phyloP scores from a whole-genome alignment of 768 basidiomycete genomes.

The Lentinula lateritia region DNA sequence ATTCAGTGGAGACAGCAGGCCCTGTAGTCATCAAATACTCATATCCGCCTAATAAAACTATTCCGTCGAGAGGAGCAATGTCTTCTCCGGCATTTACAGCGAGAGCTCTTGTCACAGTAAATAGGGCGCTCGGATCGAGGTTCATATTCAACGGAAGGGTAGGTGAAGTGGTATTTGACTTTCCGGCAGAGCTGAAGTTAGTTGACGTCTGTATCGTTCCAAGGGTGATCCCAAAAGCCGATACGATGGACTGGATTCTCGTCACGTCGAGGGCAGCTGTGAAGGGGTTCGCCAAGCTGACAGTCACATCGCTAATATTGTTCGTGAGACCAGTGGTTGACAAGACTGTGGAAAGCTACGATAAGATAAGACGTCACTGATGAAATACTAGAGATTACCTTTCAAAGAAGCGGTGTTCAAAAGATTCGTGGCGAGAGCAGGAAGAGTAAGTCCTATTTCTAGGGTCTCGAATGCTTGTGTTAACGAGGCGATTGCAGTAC shows the following conservation, averaged over 20 bases:
- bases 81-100: slow-evolving; percentile 60
- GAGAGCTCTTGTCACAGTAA: slow-evolving; percentile 63
- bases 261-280: slow-evolving; percentile 53
- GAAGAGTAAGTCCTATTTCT: slow-evolving; percentile 49
- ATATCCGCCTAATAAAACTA: slow-evolving; percentile 64
- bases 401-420: slow-evolving; percentile 50
- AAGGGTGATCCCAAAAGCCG: slow-evolving; percentile 53
- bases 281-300: slow-evolving; percentile 64
- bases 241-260: slow-evolving; percentile 53
- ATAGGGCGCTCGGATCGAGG: slow-evolving; percentile 60
- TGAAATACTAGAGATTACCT: slow-evolving; percentile 26
- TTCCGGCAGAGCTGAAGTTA: slow-evolving; percentile 47
- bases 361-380: not conserved
- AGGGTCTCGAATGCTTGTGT: slow-evolving; percentile 57
- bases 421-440: slow-evolving; percentile 53
- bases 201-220: slow-evolving; percentile 53
- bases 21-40: slow-evolving; percentile 44
- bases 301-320: slow-evolving; percentile 62
- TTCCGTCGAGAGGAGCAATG: slow-evolving; percentile 56
- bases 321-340: slow-evolving; percentile 56
- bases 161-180: slow-evolving; percentile 52
- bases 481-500: slow-evolving; percentile 55
- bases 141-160: slow-evolving; percentile 58
- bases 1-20: slow-evolving; percentile 19
- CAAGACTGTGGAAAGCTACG: slow-evolving; percentile 35